phyloP scores from a whole-genome alignment of 805 yeast genomes.

The Lipomyces chichibuensis region DNA sequence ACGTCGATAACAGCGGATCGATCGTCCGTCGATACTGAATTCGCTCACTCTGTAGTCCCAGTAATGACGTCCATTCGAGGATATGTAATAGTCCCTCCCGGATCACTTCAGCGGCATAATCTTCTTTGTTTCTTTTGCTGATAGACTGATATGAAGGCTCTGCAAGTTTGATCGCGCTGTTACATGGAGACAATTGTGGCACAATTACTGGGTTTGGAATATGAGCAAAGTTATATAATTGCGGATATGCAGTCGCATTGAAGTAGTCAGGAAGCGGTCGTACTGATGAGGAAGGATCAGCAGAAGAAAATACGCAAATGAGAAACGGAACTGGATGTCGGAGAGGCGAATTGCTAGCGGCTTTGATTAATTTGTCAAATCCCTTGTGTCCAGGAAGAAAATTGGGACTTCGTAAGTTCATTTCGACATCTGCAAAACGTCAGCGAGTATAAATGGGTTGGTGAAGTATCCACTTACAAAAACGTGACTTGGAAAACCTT shows the following conservation, averaged over 20 bases:
- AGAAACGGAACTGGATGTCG: slow-evolving; percentile 19
- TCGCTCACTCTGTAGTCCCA: slow-evolving; percentile 20
- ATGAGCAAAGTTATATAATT: background rate
- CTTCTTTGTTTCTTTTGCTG: background rate
- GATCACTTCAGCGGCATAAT: slow-evolving; percentile 11
- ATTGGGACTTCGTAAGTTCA: slow-evolving; percentile 27
- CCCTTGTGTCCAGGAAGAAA: slow-evolving; percentile 23
- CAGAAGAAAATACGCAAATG: slow-evolving; percentile 15
- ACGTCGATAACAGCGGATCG: slow-evolving; percentile 23
- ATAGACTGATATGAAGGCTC: background rate
- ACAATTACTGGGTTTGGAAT: slow-evolving; percentile 8
- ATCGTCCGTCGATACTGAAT: slow-evolving; percentile 7
- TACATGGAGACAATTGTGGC: slow-evolving; percentile 19
- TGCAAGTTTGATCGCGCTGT: background rate
- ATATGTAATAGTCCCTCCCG: slow-evolving; percentile 23
- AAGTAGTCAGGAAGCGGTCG: slow-evolving; percentile 19
- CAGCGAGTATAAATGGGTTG: background rate
- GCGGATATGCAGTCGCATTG: slow-evolving; percentile 20
- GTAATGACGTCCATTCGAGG: slow-evolving; percentile 29
- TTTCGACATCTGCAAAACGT: slow-evolving; percentile 20
- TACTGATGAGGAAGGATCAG: slow-evolving; percentile 6
- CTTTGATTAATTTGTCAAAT: slow-evolving; percentile 20
- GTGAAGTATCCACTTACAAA: slow-evolving; percentile 14
- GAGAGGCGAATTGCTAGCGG: slow-evolving; percentile 17
- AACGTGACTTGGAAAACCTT: slow-evolving; percentile 19